Evolutionary conservation across 495 filamentous ascomycete species (phyloP).

Genomic region (Annulohypoxylon stygium): DNA sequence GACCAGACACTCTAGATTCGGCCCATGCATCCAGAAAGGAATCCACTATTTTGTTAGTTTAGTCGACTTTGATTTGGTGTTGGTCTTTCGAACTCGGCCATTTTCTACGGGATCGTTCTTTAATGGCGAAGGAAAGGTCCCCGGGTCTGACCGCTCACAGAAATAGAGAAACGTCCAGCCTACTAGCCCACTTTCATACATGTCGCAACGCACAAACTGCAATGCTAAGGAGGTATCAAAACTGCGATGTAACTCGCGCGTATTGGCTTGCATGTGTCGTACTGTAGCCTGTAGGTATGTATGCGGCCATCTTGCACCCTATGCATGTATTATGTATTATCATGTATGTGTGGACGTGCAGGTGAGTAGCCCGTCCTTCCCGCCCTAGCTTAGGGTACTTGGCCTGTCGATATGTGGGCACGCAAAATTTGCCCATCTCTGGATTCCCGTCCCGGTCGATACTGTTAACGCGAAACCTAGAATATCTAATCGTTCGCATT

Average conservation of each 20-base stretch:
- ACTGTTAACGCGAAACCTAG: slow-evolving; percentile 20
- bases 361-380: not conserved
- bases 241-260: slow-evolving; percentile 30
- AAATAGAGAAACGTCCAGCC: slow-evolving; percentile 5
- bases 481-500: slow-evolving; percentile 31
- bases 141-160: slow-evolving; percentile 29
- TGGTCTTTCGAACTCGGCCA: slow-evolving; percentile 35
- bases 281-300: slow-evolving; percentile 18
- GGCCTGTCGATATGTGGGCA: not conserved
- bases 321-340: slow-evolving; percentile 19
- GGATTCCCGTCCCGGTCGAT: slow-evolving; percentile 23
- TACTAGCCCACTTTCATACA: slow-evolving; percentile 27
- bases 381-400: slow-evolving; percentile 24
- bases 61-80: slow-evolving; percentile 38
- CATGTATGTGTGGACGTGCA: slow-evolving; percentile 7
- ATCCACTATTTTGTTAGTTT: slow-evolving; percentile 34
- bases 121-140: slow-evolving; percentile 22
- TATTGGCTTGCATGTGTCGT: slow-evolving; percentile 39
- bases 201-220: slow-evolving; percentile 33
- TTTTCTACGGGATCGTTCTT: slow-evolving; percentile 21
- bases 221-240: slow-evolving; percentile 33
- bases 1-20: slow-evolving; percentile 42
- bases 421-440: slow-evolving; percentile 15
- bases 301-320: slow-evolving; percentile 18
- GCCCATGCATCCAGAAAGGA: slow-evolving; percentile 29